Evolutionary conservation across 2,329 filamentous ascomycete species (phyloP).

Genomic region (Emmonsia crescens): DNA sequence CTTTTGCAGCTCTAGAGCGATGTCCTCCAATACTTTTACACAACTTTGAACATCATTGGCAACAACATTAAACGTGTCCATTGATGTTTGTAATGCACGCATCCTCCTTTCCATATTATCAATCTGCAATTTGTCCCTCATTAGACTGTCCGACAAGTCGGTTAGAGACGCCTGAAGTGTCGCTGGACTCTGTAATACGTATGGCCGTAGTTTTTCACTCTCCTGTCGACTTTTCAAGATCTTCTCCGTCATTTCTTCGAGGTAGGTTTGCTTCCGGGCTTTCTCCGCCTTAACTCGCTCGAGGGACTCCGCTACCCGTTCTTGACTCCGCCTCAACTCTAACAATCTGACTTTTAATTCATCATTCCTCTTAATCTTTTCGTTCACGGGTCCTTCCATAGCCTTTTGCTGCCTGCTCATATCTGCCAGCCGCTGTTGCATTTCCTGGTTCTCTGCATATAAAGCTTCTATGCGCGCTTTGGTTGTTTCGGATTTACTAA

Average conservation of each 20-base stretch:
- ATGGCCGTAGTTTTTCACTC: constrained; percentile 78
- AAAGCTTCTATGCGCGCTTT: constrained; percentile 81
- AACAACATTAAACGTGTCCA: constrained; percentile 79
- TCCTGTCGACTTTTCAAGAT: constrained; percentile 65
- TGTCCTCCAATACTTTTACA: constrained; percentile 80
- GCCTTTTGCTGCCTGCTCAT: constrained; percentile 69
- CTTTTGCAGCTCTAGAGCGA: constrained; percentile 69
- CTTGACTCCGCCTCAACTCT: constrained; percentile 70
- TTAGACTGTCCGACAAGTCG: constrained; percentile 69
- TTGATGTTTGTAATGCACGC: constrained; percentile 83
- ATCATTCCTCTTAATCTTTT: constrained; percentile 78
- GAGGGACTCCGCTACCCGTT: constrained; percentile 68
- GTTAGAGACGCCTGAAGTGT: constrained; percentile 70
- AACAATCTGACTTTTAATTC: constrained; percentile 73
- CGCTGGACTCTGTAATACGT: constrained; percentile 79
- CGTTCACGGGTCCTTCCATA: constrained; percentile 69
- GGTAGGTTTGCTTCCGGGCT: constrained; percentile 54
- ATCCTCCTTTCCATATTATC: constrained; percentile 77
- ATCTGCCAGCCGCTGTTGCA: constrained; percentile 67
- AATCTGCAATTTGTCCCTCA: constrained; percentile 70
- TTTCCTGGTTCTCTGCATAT: constrained; percentile 75
- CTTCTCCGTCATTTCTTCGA: constrained; percentile 41
- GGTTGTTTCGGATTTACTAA: constrained; percentile 77
- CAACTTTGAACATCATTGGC: constrained; percentile 76
- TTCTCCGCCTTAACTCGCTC: constrained; percentile 78